Evolutionary conservation across 768 basidiomycete species (phyloP), one percentile per base, ranked within the genome.

Genomic region (Boletus rufocinnamomeus): DNA sequence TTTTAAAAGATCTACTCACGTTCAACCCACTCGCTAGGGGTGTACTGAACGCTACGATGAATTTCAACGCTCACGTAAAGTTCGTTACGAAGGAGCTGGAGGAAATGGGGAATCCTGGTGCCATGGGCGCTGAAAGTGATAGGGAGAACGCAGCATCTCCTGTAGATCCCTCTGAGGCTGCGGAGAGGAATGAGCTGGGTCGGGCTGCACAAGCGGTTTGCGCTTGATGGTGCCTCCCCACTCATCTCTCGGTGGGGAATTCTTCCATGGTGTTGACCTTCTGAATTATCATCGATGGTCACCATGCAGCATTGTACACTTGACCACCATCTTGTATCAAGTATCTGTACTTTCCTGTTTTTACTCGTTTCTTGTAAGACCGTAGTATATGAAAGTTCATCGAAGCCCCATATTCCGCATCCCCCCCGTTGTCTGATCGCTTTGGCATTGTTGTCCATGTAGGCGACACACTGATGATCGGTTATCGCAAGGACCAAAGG

Each of bases 41-140:
- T 61, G 81, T 79, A 2, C 67, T 85, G 35, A 86, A 84, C 56
- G 76, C 84, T 0, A 84, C 81, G 9, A 69, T 90, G 61, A 86
- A 84, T 68, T 86, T 79, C 67, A 79, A 75, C 30, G 86, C 82
- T 0, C 91, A 93, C 63, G 73, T 79, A 30, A 87, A 85, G 69
- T 91, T 92, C 64, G 86, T 91, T 8, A 79, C 81, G 40, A 84
- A 84, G 67, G 86, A 85, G 78, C 75, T 92, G 40, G 80, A 80
- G 56, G 82, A 77, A 62, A 70, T 87, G 50, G 47, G 73, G 62
- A 61, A 60, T 25, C 41, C 25, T 4, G 56, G 41, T 45, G 34
- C 43, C 25, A 7, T 56, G 23, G 35, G 13, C 25, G 32, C n/a
- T 23, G 54, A 50, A 17, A 27, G 41, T 23, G 53, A 43, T 27